Evolutionary conservation across 495 filamentous ascomycete species (phyloP).

Genomic region (Xylaria curta): DNA sequence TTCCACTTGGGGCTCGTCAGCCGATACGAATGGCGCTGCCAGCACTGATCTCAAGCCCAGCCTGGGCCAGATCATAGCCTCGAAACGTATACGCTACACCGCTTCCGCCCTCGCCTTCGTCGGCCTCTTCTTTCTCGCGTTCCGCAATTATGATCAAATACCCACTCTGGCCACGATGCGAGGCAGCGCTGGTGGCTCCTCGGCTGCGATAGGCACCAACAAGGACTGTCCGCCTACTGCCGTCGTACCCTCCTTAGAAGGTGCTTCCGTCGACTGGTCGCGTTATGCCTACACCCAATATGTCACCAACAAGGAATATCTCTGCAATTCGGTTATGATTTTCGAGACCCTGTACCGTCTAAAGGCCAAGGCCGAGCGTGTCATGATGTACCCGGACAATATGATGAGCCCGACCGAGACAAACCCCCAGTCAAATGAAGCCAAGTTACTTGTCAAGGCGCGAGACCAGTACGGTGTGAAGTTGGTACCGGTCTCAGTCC

Average conservation of each 20-base stretch:
- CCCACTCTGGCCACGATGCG: slow-evolving; percentile 38
- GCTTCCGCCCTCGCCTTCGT: slow-evolving; percentile 33
- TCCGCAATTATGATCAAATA: slow-evolving; percentile 41
- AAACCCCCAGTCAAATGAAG: slow-evolving; percentile 52
- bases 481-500: slow-evolving; percentile 64
- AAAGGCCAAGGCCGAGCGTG: slow-evolving; percentile 66
- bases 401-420: slow-evolving; percentile 51
- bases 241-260: slow-evolving; percentile 36
- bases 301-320: slow-evolving; percentile 69
- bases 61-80: slow-evolving; percentile 40
- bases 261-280: slow-evolving; percentile 58
- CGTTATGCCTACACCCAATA: slow-evolving; percentile 74
- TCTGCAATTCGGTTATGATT: slow-evolving; percentile 81
- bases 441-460: slow-evolving; percentile 64
- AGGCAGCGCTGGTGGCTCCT: slow-evolving; percentile 21
- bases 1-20: slow-evolving; percentile 37
- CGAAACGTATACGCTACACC: slow-evolving; percentile 40
- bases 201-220: slow-evolving; percentile 27
- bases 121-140: slow-evolving; percentile 38
- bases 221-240: slow-evolving; percentile 39
- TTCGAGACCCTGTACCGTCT: slow-evolving; percentile 68
- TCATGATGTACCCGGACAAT: slow-evolving; percentile 69
- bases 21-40: slow-evolving; percentile 29
- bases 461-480: slow-evolving; percentile 66
- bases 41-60: slow-evolving; percentile 39